These are phyloP conservation scores for Aphanomyces euteiches DNA, from an alignment of 352 stramenopile genomes.

Conservation along the genomic window DNA sequence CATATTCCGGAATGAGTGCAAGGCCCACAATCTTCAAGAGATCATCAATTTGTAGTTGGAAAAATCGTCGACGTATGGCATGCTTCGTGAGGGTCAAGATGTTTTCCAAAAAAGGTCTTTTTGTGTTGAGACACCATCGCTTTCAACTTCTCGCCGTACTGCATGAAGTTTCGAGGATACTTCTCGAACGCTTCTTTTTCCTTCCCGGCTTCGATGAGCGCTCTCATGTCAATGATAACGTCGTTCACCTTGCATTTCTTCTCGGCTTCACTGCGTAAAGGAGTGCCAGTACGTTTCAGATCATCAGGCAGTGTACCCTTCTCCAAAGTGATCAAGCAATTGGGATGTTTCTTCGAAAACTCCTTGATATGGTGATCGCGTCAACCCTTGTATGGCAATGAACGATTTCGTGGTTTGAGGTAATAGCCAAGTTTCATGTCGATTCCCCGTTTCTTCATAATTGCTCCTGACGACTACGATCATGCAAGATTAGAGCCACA, in stretches of 20 bases:
- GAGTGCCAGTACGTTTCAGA: background rate
- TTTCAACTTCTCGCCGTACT: background rate
- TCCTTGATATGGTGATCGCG: conserved; percentile 4
- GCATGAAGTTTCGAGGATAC: background rate
- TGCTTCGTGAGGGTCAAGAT: background rate
- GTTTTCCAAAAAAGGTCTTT: background rate
- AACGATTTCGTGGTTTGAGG: background rate
- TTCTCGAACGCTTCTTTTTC: background rate
- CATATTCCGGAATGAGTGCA: background rate
- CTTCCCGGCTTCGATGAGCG: background rate
- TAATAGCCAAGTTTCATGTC: background rate
- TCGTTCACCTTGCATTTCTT: background rate
- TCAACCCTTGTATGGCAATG: background rate
- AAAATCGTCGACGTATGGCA: background rate
- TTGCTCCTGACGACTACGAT: background rate
- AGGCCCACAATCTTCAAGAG: background rate
- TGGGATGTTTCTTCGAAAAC: background rate
- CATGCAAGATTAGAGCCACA: background rate
- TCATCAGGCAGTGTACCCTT: background rate
- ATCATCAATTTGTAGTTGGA: background rate
- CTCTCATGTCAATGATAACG: background rate
- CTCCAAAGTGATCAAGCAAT: background rate
- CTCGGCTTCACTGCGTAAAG: background rate
- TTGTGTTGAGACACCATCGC: background rate
- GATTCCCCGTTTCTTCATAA: background rate